Evolutionary conservation across 768 basidiomycete species (phyloP).

Genomic region (Dacryopinax spathularia): DNA sequence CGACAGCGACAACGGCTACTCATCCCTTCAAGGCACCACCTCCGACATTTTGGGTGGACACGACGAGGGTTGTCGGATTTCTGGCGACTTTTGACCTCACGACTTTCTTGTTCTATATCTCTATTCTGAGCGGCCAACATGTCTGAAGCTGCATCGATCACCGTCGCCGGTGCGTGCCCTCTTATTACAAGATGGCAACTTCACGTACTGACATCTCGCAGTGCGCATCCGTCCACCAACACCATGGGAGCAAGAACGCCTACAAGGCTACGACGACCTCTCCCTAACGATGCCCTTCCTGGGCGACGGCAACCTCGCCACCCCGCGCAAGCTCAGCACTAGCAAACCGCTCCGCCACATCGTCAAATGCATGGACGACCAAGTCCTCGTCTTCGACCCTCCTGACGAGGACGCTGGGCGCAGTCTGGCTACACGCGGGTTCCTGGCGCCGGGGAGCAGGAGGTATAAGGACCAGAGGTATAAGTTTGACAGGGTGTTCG

Average conservation of each 20-base stretch:
- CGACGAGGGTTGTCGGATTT: no score
- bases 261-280: constrained; percentile 49
- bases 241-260: constrained; percentile 66
- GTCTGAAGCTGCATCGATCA: constrained; percentile 62
- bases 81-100: not conserved
- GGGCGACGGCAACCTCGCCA: constrained; percentile 74
- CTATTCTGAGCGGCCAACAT: not conserved
- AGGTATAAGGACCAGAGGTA: constrained; percentile 94
- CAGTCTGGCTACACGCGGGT: constrained; percentile 73
- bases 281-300: constrained; percentile 49
- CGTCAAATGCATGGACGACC: constrained; percentile 83
- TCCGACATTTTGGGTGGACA: no score
- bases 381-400: constrained; percentile 91
- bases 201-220: constrained; percentile 23
- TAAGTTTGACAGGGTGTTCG: constrained; percentile 91
- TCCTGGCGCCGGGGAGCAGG: constrained; percentile 73
- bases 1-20: not conserved
- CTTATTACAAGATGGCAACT: constrained; percentile 1
- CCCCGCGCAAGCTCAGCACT: constrained; percentile 30
- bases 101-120: not conserved
- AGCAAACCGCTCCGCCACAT: constrained; percentile 43
- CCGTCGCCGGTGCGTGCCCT: constrained; percentile 52
- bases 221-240: constrained; percentile 87
- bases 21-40: not conserved
- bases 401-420: constrained; percentile 71